Conservation (phyloP, 1,284 basidiomycete genomes). For the Tilletia caries region DNA sequence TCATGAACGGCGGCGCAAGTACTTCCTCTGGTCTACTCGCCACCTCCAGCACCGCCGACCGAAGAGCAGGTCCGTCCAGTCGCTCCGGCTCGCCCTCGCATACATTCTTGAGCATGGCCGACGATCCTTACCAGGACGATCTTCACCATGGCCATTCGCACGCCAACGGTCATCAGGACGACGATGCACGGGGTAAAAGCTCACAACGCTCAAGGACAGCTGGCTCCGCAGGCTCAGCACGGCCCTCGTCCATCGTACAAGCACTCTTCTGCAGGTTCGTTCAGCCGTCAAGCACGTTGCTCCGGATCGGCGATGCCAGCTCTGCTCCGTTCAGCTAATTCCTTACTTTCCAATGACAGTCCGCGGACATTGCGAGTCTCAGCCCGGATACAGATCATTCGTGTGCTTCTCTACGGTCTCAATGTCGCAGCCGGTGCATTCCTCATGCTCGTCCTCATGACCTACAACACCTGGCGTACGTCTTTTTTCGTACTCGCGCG, state of each 20-base stretch:
- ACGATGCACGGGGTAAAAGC: too few relatives aligned
- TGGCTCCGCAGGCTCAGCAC: background rate
- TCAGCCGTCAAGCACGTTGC: too few relatives aligned
- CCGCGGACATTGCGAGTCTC: constrained; percentile 11
- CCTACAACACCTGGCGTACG: constrained; percentile 18
- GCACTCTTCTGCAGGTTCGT: background rate
- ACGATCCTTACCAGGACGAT: background rate
- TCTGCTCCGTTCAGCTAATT: too few relatives aligned
- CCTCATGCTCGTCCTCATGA: constrained; percentile 22
- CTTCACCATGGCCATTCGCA: background rate
- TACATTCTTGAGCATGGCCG: background rate
- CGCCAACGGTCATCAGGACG: background rate
- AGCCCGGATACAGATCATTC: background rate
- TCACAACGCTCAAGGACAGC: too few relatives aligned
- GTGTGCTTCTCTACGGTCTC: constrained; percentile 11
- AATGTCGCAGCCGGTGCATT: constrained; percentile 16
- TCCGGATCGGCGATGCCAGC: too few relatives aligned
- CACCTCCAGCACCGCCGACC: background rate
- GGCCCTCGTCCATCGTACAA: background rate
- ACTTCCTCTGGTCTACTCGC: background rate
- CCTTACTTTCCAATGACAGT: too few relatives aligned
- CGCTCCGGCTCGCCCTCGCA: background rate
- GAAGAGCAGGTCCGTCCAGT: background rate
- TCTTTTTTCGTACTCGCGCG: background rate
- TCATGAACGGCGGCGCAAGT: background rate